Evolutionary conservation across 768 basidiomycete genomes (phyloP).

Genomic region (Suillus variegatus): DNA sequence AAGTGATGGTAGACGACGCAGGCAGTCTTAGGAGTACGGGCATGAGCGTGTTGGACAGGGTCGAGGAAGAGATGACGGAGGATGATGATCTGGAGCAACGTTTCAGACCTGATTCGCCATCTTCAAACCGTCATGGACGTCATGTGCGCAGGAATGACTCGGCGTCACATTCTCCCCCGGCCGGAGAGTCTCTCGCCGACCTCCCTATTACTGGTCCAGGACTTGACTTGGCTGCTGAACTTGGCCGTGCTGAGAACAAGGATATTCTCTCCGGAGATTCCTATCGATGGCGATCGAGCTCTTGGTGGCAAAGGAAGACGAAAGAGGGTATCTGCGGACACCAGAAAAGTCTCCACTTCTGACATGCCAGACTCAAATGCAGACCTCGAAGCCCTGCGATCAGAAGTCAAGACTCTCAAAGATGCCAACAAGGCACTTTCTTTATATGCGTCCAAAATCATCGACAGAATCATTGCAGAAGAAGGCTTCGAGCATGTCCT

Average conservation of each 20-base stretch:
- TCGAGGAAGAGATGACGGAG: slow-evolving; percentile 52
- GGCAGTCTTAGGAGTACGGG: slow-evolving; percentile 58
- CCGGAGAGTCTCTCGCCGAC: slow-evolving; percentile 83
- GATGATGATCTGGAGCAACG: slow-evolving; percentile 44
- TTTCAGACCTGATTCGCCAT: slow-evolving; percentile 37
- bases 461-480: slow-evolving; percentile 94
- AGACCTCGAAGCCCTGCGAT: slow-evolving; percentile 64
- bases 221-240: slow-evolving; percentile 87
- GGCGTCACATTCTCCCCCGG: slow-evolving; percentile 50
- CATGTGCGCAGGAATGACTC: slow-evolving; percentile 59
- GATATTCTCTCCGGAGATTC: slow-evolving; percentile 64
- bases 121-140: slow-evolving; percentile 44
- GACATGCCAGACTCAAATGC: slow-evolving; percentile 44
- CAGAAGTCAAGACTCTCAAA: slow-evolving; percentile 88
- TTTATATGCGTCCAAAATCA: slow-evolving; percentile 95
- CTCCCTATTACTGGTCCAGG: slow-evolving; percentile 88
- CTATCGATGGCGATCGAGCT: slow-evolving; percentile 53
- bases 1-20: slow-evolving; percentile 35
- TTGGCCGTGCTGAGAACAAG: slow-evolving; percentile 90
- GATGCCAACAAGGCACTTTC: slow-evolving; percentile 96
- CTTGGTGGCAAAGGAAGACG: slow-evolving; percentile 48
- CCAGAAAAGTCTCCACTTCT: slow-evolving; percentile 34
- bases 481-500: slow-evolving; percentile 97
- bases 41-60: slow-evolving; percentile 61
- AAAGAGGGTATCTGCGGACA: slow-evolving; percentile 33